phyloP scores from a whole-genome alignment of 305 asterid genomes.

The Solanum hybrid region DNA sequence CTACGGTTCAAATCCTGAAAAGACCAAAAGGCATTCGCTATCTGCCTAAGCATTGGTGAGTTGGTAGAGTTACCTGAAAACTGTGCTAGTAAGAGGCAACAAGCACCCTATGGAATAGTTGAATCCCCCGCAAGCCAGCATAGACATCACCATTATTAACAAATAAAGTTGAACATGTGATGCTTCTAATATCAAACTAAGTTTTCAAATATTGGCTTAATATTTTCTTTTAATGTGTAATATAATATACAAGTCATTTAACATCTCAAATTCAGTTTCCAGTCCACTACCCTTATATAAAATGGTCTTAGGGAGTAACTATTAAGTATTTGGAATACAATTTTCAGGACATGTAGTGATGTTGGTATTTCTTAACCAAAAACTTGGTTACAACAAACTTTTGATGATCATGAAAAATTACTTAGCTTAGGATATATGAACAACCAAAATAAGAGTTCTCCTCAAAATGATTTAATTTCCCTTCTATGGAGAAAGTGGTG shows the following conservation, averaged over 20 bases:
- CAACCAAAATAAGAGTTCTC: neutral
- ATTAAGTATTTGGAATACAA: neutral
- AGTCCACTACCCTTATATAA: neutral
- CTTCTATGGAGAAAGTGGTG: neutral
- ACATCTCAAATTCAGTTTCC: neutral
- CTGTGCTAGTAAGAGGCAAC: neutral
- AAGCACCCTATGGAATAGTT: neutral
- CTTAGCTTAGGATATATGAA: neutral
- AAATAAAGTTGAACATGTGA: neutral
- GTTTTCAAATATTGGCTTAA: neutral
- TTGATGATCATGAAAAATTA: neutral
- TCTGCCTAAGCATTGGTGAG: neutral
- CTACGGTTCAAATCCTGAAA: neutral
- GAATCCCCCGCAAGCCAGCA: neutral
- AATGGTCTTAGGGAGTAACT: neutral
- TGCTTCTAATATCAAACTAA: neutral
- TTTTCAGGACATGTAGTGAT: neutral
- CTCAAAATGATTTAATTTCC: neutral
- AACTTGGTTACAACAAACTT: neutral
- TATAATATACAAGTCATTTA: neutral
- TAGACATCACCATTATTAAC: neutral
- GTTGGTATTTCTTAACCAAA: neutral
- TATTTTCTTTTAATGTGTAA: neutral
- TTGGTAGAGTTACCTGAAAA: neutral
- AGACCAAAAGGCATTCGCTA: neutral